Conservation (phyloP, 2,329 filamentous ascomycete genomes). For the Penicillium sp. region DNA sequence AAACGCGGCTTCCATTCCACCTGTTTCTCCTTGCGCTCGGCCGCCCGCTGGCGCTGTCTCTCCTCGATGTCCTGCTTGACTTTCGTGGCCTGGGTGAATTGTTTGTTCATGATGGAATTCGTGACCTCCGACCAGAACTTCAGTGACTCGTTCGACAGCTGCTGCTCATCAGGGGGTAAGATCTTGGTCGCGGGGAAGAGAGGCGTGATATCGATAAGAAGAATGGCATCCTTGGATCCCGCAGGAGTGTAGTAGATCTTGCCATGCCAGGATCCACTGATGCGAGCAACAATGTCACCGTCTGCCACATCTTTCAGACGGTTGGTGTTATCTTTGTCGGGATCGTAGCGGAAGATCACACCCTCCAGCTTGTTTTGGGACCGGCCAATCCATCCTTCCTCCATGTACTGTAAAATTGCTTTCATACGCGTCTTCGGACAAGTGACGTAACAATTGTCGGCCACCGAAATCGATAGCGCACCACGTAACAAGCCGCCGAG, state of each 20-base stretch:
- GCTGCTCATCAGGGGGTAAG: slow-evolving; percentile 71
- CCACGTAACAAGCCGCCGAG: slow-evolving; percentile 84
- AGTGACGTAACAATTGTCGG: slow-evolving; percentile 82
- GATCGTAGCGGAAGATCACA: slow-evolving; percentile 85
- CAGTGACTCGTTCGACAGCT: slow-evolving; percentile 86
- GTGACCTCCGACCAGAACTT: slow-evolving; percentile 87
- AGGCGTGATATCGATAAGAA: slow-evolving; percentile 85
- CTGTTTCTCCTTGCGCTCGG: slow-evolving; percentile 69
- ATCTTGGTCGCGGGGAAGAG: slow-evolving; percentile 76
- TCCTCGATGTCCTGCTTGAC: slow-evolving; percentile 93
- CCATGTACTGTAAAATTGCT: slow-evolving; percentile 85
- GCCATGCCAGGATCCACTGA: slow-evolving; percentile 83
- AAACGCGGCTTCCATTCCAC: slow-evolving; percentile 82
- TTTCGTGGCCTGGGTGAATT: slow-evolving; percentile 78
- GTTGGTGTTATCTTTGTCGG: slow-evolving; percentile 75
- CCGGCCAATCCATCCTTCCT: slow-evolving; percentile 91
- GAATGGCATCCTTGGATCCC: slow-evolving; percentile 54
- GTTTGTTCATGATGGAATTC: slow-evolving; percentile 76
- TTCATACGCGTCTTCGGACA: slow-evolving; percentile 91
- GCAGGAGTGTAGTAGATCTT: slow-evolving; percentile 61
- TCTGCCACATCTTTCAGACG: slow-evolving; percentile 84
- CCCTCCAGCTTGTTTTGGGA: slow-evolving; percentile 90
- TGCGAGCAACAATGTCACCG: slow-evolving; percentile 74
- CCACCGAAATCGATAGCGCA: slow-evolving; percentile 83
- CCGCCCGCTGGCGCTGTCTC: slow-evolving; percentile 77